Evolutionary conservation across 768 basidiomycete genomes (phyloP), one percentile per base, ranked within the genome.

Genomic region (Porphyrellus cyaneotinctus): DNA sequence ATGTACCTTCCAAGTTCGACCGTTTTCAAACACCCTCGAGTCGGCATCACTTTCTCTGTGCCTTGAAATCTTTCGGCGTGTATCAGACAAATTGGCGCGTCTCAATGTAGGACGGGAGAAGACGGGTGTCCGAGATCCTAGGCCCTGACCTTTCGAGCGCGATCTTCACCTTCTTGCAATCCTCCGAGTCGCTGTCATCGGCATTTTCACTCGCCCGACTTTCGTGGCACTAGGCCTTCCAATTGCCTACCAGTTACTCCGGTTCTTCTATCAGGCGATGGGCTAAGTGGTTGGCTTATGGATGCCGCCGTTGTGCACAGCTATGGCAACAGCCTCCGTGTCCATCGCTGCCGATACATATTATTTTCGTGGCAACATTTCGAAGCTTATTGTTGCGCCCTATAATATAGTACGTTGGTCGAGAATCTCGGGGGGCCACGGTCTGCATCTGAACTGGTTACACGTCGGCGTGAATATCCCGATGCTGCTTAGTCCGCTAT

Each of bases 1-100:
- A 30, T 61, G 64, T 36, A 72, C 72, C 4, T 72, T 72, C 43
- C 74, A 75, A 45, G 51, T 73, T 39, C 64, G 74, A 35, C 72
- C 73, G 2, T 75, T 75, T 53, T 73, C 73, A 18, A 75, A 73
- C 43, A 67, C 72, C 4, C 51, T 72, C 3, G 74, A 75, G 54
- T 61, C 70, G 2, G 47, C 68, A 3, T 39, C 70, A 17, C 43
- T 75, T 4, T 60, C 67, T 13, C 52, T 69, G 13, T 70, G 63
- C 31, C 61, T 74, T 6, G 58, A 62, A 11, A 52, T 63, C 17
- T 52, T 70, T 38, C 57, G 50, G 22, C 60, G 55, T 20, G 42
- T 73, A 20, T 30, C 48, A 12, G 47, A 56, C 18, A 38, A 22
- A 38, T 28, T 23, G 24, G 20, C 39, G 2, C 41, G 13, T 43